Base-by-base conservation (phyloP, 805 yeast genomes). In the Cyberlindnera misumaiensis region DNA sequence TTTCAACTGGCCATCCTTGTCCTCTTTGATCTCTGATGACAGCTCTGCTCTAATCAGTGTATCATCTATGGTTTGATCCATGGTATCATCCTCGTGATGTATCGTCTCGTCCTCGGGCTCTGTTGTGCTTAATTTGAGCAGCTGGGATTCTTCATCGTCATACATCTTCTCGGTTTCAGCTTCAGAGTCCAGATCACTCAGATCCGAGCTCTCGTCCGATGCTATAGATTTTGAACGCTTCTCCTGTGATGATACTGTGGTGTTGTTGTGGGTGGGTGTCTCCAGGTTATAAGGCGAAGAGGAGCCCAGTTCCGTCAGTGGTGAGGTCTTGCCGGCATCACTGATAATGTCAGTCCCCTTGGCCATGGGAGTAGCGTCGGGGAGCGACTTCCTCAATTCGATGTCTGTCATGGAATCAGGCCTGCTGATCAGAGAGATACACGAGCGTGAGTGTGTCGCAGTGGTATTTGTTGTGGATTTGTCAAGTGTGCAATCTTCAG, bases 111-210 rank as follows among this genome's bases (percentile, higher is more conserved):
- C 35, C 25, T 29, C 22, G 15, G 24, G 41, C 16, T 34, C 28
- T 15, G 15, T 13, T 41, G 37, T 52, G 29, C 73, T 72, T 46
- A 69, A 55, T 39, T 59, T 68, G 20, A 68, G 63, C 44, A 71
- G 59, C 51, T 64, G 58, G 8, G 72, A 65, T 31, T 48, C 50
- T 32, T 47, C 49, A 6, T 40, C 32, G 3, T 38, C 35, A 42
- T 62, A 56, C 85, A 87, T 77, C 50, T 76, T 81, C 55, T 88
- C 96, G 0, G 97, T 88, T 56, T 88, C 97, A 13, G 93, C 95
- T 60, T 88, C 96, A 12, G 93, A 81, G 48, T 78, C 78, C 41
- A 75, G 67, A 38, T 75, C 82, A 34, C 74, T 77, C 45, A 76
- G 58, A 40, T 76, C 83, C 30, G 69, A 64, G 13, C 54, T 47